Conservation (phyloP, 768 basidiomycete genomes). For the Russula sp. region DNA sequence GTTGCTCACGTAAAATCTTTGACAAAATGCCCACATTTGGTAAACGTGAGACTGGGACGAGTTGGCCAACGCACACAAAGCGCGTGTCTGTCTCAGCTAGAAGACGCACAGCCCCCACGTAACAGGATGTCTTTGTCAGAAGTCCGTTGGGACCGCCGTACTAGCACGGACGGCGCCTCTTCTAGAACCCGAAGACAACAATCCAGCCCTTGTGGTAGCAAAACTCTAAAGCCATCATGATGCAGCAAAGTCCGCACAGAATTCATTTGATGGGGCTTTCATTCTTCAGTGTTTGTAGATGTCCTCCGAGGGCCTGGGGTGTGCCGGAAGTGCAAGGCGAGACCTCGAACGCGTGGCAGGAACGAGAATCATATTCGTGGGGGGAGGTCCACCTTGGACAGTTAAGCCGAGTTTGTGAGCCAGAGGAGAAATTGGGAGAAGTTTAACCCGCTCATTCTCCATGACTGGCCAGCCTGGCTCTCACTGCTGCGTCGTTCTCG, state of each 20-base stretch:
- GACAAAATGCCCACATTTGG: neutral
- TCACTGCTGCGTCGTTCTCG: neutral
- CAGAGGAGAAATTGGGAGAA: neutral
- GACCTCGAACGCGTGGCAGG: neutral
- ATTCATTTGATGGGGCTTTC: neutral
- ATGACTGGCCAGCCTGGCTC: neutral
- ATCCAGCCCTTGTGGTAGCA: neutral
- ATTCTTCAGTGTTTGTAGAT: too few relatives aligned
- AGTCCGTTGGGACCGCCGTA: neutral
- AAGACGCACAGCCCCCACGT: neutral
- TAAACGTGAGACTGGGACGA: neutral
- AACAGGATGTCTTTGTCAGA: neutral
- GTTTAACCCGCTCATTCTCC: neutral
- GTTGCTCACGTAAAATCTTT: conserved; percentile 5
- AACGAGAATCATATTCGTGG: neutral
- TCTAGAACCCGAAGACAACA: neutral
- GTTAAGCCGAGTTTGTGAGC: neutral
- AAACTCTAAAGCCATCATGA: neutral
- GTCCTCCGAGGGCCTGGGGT: neutral
- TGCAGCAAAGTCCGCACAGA: neutral
- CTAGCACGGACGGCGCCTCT: neutral
- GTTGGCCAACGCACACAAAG: neutral
- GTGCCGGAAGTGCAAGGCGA: neutral
- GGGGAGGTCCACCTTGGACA: neutral
- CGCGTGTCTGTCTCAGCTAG: neutral